Conservation (phyloP, 805 yeast species). For the Ogataea paraovalis region DNA sequence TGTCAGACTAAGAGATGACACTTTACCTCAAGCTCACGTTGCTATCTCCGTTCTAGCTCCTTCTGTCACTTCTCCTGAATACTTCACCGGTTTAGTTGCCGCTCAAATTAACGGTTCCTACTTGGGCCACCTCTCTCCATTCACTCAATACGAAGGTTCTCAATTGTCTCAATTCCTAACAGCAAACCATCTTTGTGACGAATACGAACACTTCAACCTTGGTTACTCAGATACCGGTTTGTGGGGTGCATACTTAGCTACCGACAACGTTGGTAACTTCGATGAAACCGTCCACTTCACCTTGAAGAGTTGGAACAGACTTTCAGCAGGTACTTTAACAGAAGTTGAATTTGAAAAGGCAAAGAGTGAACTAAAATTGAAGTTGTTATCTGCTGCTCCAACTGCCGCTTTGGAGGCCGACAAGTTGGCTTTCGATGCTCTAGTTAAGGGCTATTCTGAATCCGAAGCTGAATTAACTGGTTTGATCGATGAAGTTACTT, state of each 20-base stretch:
- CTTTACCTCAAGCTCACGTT: slow-evolving; percentile 75
- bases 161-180: slow-evolving; percentile 65
- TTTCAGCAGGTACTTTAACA: slow-evolving; percentile 62
- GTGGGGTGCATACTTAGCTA: slow-evolving; percentile 76
- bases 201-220: slow-evolving; percentile 65
- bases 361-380: slow-evolving; percentile 65
- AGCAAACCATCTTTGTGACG: slow-evolving; percentile 70
- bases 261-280: slow-evolving; percentile 52
- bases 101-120: slow-evolving; percentile 57
- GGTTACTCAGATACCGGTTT: slow-evolving; percentile 76
- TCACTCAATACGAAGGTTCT: slow-evolving; percentile 57
- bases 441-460: slow-evolving; percentile 59
- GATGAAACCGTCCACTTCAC: slow-evolving; percentile 81
- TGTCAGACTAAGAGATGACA: slow-evolving; percentile 84
- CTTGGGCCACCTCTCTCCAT: slow-evolving; percentile 50
- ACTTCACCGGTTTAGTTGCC: slow-evolving; percentile 70
- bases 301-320: slow-evolving; percentile 84
- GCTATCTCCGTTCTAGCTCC: slow-evolving; percentile 76
- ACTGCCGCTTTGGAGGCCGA: slow-evolving; percentile 41
- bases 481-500: slow-evolving; percentile 59
- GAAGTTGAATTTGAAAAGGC: slow-evolving; percentile 78
- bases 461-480: slow-evolving; percentile 57
- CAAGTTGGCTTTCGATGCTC: slow-evolving; percentile 55
- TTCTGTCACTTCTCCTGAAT: slow-evolving; percentile 56
- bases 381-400: slow-evolving; percentile 49